Evolutionary conservation across 2,329 filamentous ascomycete genomes (phyloP).

Genomic region (Magnaporthales sp.): DNA sequence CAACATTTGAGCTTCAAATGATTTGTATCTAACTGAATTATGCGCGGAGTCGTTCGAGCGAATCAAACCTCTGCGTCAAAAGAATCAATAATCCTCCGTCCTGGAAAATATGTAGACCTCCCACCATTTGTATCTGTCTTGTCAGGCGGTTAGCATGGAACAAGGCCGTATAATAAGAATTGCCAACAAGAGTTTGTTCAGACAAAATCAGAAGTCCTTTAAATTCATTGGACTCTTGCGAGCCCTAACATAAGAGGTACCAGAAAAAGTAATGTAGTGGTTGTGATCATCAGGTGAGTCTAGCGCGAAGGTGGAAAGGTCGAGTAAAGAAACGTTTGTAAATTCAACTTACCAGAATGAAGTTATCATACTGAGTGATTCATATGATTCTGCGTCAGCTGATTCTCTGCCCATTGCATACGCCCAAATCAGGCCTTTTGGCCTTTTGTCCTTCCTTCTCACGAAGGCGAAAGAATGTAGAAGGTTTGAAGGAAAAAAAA

Average conservation of each 20-base stretch:
- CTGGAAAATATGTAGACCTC: not conserved
- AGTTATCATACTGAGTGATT: not conserved
- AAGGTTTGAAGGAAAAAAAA: not conserved
- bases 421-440: too few relatives aligned
- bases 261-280: constrained; percentile 61
- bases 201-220: constrained; percentile 69
- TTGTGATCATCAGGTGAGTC: constrained; percentile 60
- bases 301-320: not conserved
- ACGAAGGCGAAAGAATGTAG: not conserved
- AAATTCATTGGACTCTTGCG: constrained; percentile 63
- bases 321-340: not conserved
- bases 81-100: not conserved
- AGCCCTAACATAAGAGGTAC: constrained; percentile 94
- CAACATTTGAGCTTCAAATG: not conserved
- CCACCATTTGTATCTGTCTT: not conserved
- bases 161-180: not conserved
- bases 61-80: not conserved
- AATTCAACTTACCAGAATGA: not conserved
- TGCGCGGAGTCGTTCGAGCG: not conserved
- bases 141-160: not conserved
- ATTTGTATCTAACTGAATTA: not conserved
- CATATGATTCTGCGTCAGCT: too few relatives aligned
- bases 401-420: not conserved
- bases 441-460: not conserved
- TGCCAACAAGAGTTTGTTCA: not conserved